Base-by-base conservation (phyloP, 2,329 filamentous ascomycete genomes). In the Hypocrella siamensis region DNA sequence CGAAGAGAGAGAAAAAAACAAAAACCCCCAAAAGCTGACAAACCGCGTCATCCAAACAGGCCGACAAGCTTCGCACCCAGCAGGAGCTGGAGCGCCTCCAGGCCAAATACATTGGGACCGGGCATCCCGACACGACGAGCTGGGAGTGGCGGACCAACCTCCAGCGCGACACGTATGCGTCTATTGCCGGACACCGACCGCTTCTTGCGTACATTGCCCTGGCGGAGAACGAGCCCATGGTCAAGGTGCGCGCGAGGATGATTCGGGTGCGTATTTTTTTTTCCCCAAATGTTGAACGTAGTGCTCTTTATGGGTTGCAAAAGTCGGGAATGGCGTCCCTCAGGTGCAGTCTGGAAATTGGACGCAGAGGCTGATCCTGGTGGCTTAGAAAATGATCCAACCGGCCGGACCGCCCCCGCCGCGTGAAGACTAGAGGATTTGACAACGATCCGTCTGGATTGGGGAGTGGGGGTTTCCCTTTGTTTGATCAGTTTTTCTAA, bases 71-170 rank as follows among this genome's bases (percentile, higher is more conserved):
- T 42, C 86, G 90, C 52, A 90, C 84, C 8, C 83, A 93, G 46
- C 90, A 98, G 59, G 90, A 98, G 57, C 86, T 98, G 51, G 90
- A 98, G 60, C 79, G 85, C 41, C 80, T 96, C 14, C 90, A 98
- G 60, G 79, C 86, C 48, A 92, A 92, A 49, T 94, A 90, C 63
- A 70, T 98, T 47, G 90, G 90, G 44, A 96, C 90, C 4, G 90
- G 90, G 17, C 86, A 94, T 56, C 83, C 88, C 27, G 90, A 98
- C 61, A 96, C 88, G 11, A 93, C 85, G 17, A 92, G 84, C 56
- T 90, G 90, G 75, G 90, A 98, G 60, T 98, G 86, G 85, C 79
- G 79, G 31, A 86, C 81, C 37, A 98, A 96, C 61, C 88, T 96
- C 51, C 73, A 85, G 51, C 85, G 90, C 53, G 90, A 98, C 62